Base-by-base conservation (phyloP, 352 stramenopile genomes). In the Bremia lactucae region DNA sequence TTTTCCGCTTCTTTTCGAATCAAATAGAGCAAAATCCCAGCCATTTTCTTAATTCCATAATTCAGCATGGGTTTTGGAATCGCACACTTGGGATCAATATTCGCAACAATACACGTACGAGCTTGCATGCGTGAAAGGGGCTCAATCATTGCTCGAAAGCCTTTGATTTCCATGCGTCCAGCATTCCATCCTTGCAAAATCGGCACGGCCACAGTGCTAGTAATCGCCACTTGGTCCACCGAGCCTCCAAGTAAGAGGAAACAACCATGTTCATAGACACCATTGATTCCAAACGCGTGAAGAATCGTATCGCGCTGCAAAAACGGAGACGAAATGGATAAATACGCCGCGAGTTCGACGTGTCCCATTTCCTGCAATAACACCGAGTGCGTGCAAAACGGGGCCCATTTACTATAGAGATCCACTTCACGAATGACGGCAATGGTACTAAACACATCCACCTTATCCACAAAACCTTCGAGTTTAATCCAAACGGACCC, bases 1-100 rank as follows among this genome's bases (percentile, higher is more conserved):
- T 83, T 91, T 42, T 87, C 71, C 10, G 78, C 73, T 52, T 91
- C 75, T 43, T 79, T 78, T 4, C 72, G 65, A 14, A 91, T 65
- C 15, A 91, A 50, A 36, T 82, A 88, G 15, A 88, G 55, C 42
- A 91, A 28, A 21, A 91, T 63, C 0, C 78, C 78, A 10, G 78
- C 78, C 25, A 86, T 63, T 44, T 91, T 91, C 54, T 91, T 91
- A 44, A 88, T 81, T 1, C 62, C 65, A 60, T 86, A 87, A 46
- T 91, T 91, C 21, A 91, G 46, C 46, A 91, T 48, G 13, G 63
- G 45, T 43, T 71, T 72, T 3, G 78, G 78, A 26, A 91, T 62
- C 1, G 75, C 64, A 34, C 73, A 88, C 37, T 87, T 88, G 1
- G 75, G 75, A 36, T 91, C 72, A 21, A 91, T 62, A 39, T 88